phyloP scores from a whole-genome alignment of 164 flowering plant species.

The Santalum album region DNA sequence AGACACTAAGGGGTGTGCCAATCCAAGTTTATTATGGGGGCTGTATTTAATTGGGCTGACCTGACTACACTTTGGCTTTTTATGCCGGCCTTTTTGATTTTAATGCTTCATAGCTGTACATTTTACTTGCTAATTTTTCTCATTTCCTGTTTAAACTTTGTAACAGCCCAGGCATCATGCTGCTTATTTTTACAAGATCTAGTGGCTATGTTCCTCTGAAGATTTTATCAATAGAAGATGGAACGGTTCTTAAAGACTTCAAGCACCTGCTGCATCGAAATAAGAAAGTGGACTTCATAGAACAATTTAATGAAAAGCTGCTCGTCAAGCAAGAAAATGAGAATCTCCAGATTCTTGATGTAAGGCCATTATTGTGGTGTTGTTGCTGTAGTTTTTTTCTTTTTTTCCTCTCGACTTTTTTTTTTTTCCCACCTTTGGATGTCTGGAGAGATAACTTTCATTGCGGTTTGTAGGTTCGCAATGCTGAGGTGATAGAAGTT shows the following conservation, averaged over 20 bases:
- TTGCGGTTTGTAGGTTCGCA: slow-evolving; percentile 55
- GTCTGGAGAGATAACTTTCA: not conserved
- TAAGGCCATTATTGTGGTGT: slow-evolving; percentile 16
- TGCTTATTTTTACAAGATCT: slow-evolving; percentile 58
- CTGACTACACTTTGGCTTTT: not conserved
- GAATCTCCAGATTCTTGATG: slow-evolving; percentile 74
- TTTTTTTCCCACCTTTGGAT: too few relatives aligned
- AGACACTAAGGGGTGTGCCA: too few relatives aligned
- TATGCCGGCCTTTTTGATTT: not conserved
- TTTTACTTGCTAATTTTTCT: not conserved
- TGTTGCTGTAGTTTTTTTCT: not conserved
- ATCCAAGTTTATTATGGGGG: too few relatives aligned
- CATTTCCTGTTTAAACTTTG: not conserved
- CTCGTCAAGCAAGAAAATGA: slow-evolving; percentile 75
- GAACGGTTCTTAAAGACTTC: slow-evolving; percentile 80
- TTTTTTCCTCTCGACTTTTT: not conserved
- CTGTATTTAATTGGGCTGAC: too few relatives aligned
- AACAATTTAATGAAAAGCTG: slow-evolving; percentile 72
- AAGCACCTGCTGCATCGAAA: slow-evolving; percentile 77
- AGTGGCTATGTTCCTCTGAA: slow-evolving; percentile 70
- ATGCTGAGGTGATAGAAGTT: slow-evolving; percentile 72
- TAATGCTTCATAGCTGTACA: not conserved
- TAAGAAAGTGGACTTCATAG: slow-evolving; percentile 86
- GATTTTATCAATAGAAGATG: slow-evolving; percentile 89
- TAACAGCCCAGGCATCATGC: slow-evolving; percentile 88